phyloP scores from a whole-genome alignment of 2,329 filamentous ascomycete species.

The Alternaria infectoria region DNA sequence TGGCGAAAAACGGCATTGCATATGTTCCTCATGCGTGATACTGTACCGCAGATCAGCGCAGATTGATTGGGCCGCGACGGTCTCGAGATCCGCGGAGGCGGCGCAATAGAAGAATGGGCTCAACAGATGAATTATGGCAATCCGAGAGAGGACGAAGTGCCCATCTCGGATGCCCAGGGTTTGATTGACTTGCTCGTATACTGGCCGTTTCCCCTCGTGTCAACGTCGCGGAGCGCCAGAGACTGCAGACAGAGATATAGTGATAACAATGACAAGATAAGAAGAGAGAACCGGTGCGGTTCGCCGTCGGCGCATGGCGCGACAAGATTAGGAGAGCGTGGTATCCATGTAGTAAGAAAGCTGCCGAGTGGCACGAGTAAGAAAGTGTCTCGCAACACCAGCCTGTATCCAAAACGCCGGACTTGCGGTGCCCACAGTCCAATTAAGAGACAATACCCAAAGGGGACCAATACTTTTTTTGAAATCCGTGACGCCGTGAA shows the following conservation, averaged over 20 bases:
- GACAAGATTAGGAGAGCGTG: conserved; percentile 27
- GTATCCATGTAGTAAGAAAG: conserved; percentile 27
- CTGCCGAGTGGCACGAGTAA: conserved; percentile 32
- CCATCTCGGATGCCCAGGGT: conserved; percentile 32
- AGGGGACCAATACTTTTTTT: conserved; percentile 50
- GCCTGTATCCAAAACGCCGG: conserved; percentile 49
- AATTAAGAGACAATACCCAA: conserved; percentile 42
- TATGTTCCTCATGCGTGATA: conserved; percentile 30
- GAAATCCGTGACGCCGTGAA: conserved; percentile 49
- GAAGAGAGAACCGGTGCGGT: conserved; percentile 17
- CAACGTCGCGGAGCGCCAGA: conserved; percentile 26
- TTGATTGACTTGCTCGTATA: conserved; percentile 48
- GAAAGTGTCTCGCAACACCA: conserved; percentile 45
- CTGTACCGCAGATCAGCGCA: conserved; percentile 43
- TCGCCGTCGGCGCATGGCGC: conserved; percentile 22
- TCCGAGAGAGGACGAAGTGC: conserved; percentile 27
- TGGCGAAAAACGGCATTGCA: conserved; percentile 46
- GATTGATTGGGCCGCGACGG: conserved; percentile 36
- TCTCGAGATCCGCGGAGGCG: conserved; percentile 18
- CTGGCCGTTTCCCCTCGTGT: conserved; percentile 33
- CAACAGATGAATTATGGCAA: conserved; percentile 27
- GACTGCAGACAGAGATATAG: conserved; percentile 26
- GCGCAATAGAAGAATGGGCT: conserved; percentile 27
- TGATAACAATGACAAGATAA: conserved; percentile 29
- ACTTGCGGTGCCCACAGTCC: conserved; percentile 36